Base-by-base conservation (phyloP, 1,284 basidiomycete genomes). In the Malassezia obtusa region DNA sequence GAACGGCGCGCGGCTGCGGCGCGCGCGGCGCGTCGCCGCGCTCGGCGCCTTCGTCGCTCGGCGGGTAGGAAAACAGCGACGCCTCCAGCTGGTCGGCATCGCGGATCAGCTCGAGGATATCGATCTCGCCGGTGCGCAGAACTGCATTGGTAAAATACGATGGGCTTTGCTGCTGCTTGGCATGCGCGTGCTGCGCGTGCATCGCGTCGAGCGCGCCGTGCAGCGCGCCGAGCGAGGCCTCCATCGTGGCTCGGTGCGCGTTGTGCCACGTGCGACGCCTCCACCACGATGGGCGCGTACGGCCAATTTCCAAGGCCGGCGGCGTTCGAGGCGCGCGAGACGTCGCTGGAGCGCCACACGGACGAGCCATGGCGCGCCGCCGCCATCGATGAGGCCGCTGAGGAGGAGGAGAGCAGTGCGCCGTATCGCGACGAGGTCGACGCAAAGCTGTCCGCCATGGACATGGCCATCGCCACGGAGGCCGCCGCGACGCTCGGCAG, bases 51-150 rank as follows among this genome's bases (percentile, higher is more conserved):
- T n/a, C 45, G 45, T 36, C 45, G n/a, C 28, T n/a, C 24, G 45
- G 58, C 35, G 32, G 22, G 24, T 26, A 45, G 50, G 38, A 32
- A 49, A 71, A 71, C 28, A 72, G 54, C 25, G 50, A 62, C 11
- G 62, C 61, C 35, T 72, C 69, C 10, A 66, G 55, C 30, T 59
- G 60, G 37, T 72, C 68, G 32, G 68, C 64, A 37, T 72, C 69
- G 35, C 69, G 61, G 32, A 72, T 72, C 63, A 64, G 67, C 37
- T 62, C 61, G 25, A 64, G 46, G 41, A 72, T 64, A 24, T 68
- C 66, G 35, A 64, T 48, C 3, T 55, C 43, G 31, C 57, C 52
- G 31, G 64, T 59, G 39, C 70, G 68, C 49, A 72, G 56, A 35
- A 68, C 58, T 26, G 67, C 67, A 39, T 61, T 53, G 31, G 68